Evolutionary conservation across 1,284 basidiomycete genomes (phyloP), one percentile per base, ranked within the genome.

Genomic region (Neonothopanus nambi): DNA sequence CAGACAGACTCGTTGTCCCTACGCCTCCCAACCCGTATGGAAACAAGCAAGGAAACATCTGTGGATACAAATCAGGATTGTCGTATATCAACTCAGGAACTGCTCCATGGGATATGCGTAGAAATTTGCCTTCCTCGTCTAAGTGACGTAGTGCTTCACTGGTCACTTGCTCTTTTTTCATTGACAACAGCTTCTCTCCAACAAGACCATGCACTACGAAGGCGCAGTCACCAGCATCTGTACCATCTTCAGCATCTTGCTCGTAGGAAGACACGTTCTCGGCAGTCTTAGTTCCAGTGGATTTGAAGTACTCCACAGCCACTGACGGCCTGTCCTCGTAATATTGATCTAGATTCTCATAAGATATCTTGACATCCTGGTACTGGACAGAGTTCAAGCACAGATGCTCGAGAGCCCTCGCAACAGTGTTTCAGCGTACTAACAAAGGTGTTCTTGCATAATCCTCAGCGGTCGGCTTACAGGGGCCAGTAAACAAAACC

Each of bases 1-100:
- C 58, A 12, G 36, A n/a, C 23, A 63, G 56, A 8, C 12, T 2
- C 15, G 39, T 45, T 63, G 41, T 23, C 5, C 66, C 66, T 40
- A 71, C 50, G 8, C 70, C 66, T 15, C 70, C 70, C 9, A 60
- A 44, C 1, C 70, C 70, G 65, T 67, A 72, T 6, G 70, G 71
- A 57, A 71, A 73, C 2, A 73, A 53, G 69, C 71, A 71, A 9
- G 70, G 69, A 57, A 69, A 70, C n/a, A n/a, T n/a, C n/a, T n/a
- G n/a, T n/a, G n/a, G n/a, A n/a, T n/a, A n/a, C n/a, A n/a, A n/a
- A n/a, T n/a, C n/a, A n/a, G n/a, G n/a, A n/a, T n/a, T n/a, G n/a
- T n/a, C n/a, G n/a, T n/a, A n/a, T n/a, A n/a, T n/a, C n/a, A n/a
- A n/a, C n/a, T n/a, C n/a, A n/a, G n/a, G n/a, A n/a, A n/a, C n/a